Evolutionary conservation across 192 early-diverging fungal genomes (phyloP).

Genomic region (Rhizophagus sp.): DNA sequence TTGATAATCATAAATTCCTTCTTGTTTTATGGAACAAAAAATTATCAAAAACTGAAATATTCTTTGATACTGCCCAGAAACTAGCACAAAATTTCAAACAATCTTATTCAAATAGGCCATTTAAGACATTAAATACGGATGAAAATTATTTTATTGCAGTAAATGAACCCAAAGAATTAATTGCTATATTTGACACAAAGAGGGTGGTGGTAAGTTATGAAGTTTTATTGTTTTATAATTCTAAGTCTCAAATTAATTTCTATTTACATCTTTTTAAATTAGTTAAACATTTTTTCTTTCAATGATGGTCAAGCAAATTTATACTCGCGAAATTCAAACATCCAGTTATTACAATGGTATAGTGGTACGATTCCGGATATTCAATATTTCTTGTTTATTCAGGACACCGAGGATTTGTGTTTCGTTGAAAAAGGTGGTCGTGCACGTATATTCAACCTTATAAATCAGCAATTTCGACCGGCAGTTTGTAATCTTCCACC

Average conservation of each 20-base stretch:
- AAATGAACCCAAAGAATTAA: slow-evolving; percentile 1
- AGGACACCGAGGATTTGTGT: slow-evolving; percentile 10
- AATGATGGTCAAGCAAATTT: background rate
- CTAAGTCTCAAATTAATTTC: background rate
- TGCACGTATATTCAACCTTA: background rate
- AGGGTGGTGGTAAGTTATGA: background rate
- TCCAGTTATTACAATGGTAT: background rate
- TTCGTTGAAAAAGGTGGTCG: slow-evolving; percentile 7
- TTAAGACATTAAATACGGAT: background rate
- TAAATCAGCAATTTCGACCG: background rate
- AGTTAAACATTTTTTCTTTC: slow-evolving; percentile 6
- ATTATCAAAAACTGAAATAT: background rate
- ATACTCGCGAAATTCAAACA: background rate
- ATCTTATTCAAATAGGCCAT: background rate
- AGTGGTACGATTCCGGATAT: background rate
- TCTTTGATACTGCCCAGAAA: background rate
- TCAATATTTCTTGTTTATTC: slow-evolving; percentile 9
- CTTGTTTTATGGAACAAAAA: slow-evolving; percentile 11
- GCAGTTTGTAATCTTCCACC: background rate
- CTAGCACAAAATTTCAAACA: background rate
- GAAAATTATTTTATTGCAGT: slow-evolving; percentile 15
- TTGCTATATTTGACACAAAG: background rate
- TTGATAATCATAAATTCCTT: slow-evolving; percentile 9
- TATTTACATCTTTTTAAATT: background rate
- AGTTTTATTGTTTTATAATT: background rate